Evolutionary conservation across 352 stramenopile genomes (phyloP).

Genomic region (Phytopythium delawarense): DNA sequence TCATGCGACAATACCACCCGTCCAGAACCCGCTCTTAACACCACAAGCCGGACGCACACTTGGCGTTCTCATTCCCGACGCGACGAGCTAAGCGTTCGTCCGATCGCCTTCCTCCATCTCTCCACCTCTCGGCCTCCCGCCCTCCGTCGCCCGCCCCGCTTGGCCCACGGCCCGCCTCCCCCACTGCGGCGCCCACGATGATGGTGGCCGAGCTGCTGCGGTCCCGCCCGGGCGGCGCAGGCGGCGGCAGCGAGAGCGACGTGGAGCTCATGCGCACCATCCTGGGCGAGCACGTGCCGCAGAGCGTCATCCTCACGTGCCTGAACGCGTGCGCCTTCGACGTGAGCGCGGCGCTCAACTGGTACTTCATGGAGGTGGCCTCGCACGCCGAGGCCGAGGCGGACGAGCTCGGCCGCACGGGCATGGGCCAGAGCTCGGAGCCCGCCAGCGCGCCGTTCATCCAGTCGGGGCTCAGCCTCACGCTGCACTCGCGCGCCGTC

Average conservation of each 20-base stretch:
- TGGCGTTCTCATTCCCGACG: background rate
- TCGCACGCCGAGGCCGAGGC: constrained; percentile 16
- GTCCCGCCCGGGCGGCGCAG: constrained; percentile 3
- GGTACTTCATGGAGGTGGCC: constrained; percentile 83
- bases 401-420: constrained; percentile 5
- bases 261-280: constrained; percentile 88
- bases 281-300: constrained; percentile 79
- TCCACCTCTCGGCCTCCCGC: background rate
- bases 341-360: constrained; percentile 82
- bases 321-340: constrained; percentile 81
- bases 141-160: background rate
- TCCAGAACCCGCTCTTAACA: background rate
- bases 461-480: constrained; percentile 70
- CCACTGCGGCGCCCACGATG: background rate
- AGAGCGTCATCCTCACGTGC: constrained; percentile 81
- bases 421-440: constrained; percentile 1
- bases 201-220: constrained; percentile 6
- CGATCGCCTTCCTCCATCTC: background rate
- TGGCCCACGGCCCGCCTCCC: background rate
- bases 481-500: constrained; percentile 60
- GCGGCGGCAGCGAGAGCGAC: constrained; percentile 47
- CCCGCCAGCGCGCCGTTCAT: constrained; percentile 37
- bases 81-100: background rate
- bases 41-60: background rate
- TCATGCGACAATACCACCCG: background rate